phyloP scores from a whole-genome alignment of 139 green algal genomes.

The Zygnema cylindricum region DNA sequence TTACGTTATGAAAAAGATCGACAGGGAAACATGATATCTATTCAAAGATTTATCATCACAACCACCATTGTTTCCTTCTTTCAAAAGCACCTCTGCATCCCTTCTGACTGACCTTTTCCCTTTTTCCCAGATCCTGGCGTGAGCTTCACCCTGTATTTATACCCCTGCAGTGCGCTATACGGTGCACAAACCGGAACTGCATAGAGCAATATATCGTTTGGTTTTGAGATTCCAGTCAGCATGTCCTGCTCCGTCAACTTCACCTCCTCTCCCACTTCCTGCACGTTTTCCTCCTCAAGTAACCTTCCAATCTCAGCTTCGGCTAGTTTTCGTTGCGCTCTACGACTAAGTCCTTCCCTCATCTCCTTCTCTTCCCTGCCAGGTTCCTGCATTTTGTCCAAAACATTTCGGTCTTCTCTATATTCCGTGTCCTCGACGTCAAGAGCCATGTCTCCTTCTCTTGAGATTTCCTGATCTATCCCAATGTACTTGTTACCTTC shows the following conservation, averaged over 20 bases:
- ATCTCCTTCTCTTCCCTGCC: background rate
- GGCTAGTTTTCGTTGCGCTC: slow-evolving; percentile 20
- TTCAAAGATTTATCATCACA: too few relatives aligned
- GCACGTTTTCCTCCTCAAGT: slow-evolving; percentile 61
- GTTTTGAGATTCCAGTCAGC: slow-evolving; percentile 65
- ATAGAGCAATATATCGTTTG: slow-evolving; percentile 84
- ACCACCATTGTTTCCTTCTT: too few relatives aligned
- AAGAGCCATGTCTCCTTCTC: background rate
- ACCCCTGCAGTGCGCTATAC: slow-evolving; percentile 73
- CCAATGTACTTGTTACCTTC: background rate
- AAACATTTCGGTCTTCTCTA: background rate
- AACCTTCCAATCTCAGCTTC: slow-evolving; percentile 57
- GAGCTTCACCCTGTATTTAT: slow-evolving; percentile 90
- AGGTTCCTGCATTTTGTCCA: background rate
- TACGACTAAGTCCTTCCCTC: slow-evolving; percentile 28
- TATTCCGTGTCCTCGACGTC: background rate
- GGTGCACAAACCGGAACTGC: slow-evolving; percentile 90
- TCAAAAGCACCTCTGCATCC: too few relatives aligned
- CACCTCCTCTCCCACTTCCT: slow-evolving; percentile 49
- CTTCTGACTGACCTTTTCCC: slow-evolving; percentile 79
- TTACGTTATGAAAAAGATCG: too few relatives aligned
- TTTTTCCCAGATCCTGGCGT: slow-evolving; percentile 86
- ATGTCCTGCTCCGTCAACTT: slow-evolving; percentile 55
- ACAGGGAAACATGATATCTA: too few relatives aligned
- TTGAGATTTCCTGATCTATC: background rate